Evolutionary conservation across 306 rosid genomes (phyloP).

Genomic region (Abrus precatorius): DNA sequence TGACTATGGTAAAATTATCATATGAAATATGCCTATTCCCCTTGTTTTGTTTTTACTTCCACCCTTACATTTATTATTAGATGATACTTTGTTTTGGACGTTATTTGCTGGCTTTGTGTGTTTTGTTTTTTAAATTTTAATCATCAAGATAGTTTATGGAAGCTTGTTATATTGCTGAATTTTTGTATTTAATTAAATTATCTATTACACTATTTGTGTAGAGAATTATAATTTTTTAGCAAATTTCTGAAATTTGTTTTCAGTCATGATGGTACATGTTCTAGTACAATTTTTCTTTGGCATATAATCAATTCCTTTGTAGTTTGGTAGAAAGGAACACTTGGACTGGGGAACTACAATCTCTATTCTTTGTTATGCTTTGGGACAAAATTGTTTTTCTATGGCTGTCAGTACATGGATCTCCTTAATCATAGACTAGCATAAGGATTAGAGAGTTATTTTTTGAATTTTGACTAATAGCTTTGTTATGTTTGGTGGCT

Average conservation of each 20-base stretch:
- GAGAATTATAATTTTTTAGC: slow-evolving; percentile 7
- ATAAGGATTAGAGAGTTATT: background rate
- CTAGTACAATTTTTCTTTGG: background rate
- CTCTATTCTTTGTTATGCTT: background rate
- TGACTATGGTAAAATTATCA: slow-evolving; percentile 6
- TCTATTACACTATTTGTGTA: background rate
- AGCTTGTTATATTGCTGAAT: slow-evolving; percentile 19
- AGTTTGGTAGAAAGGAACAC: background rate
- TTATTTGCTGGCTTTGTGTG: slow-evolving; percentile 24
- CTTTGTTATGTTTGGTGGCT: background rate
- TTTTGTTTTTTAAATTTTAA: background rate
- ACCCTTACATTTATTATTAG: slow-evolving; percentile 3
- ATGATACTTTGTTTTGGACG: slow-evolving; percentile 22
- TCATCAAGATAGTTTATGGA: slow-evolving; percentile 16
- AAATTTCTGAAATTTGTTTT: background rate
- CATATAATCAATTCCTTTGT: background rate
- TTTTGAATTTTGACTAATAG: background rate
- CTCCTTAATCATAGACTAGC: background rate
- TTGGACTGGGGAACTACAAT: background rate
- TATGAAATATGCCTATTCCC: background rate
- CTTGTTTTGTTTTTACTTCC: background rate
- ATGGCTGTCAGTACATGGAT: background rate
- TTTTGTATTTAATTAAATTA: background rate
- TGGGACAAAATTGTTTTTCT: background rate
- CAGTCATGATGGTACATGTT: background rate